Evolutionary conservation across 2,329 filamentous ascomycete genomes (phyloP), one percentile per base, ranked within the genome.

Genomic region (Monosporascus sp.): DNA sequence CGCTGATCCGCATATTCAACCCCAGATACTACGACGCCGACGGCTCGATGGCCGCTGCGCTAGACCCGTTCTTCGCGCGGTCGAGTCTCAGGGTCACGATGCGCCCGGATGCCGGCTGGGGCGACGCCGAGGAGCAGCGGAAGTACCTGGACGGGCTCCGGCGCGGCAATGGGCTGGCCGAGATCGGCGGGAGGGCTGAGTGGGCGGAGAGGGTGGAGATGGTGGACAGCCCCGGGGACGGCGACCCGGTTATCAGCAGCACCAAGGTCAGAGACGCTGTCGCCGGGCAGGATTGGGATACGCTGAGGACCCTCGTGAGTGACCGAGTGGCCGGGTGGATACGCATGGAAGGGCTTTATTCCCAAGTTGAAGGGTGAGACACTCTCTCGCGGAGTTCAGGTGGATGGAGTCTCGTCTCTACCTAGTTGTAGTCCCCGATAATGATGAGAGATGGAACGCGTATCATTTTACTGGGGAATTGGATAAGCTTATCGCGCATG

Each of bases 1-100:
- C 89, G 0, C 71, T 92, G 7, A 82, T 87, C 17, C 81, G 89
- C 20, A 83, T 93, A 50, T 82, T 89, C 51, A 76, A 88, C 48
- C 80, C 86, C 0, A 89, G 87, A 66, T 93, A 93, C 70, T 90
- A 91, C 64, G 31, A 34, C 31, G 31, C 31, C 9, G 31, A 14
- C 52, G 65, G 56, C 54, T n/a, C 65, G 61, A 81, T 87, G 57
- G 74, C 82, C 14, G 69, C 68, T 0, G 80, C 81, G 0, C 73
- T 93, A 2, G 73, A 73, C 1, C 82, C 83, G 0, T 88, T 91
- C 64, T 85, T 92, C 58, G 71, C 73, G 1, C 76, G 76, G 14
- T 81, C 89, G 51, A 74, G 76, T 52, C 69, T 92, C 50, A 75
- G 83, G 14, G 84, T 91, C 1, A 86, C 82, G 49, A 78, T 85